Percentiles rank a stretch among this genome's conserved stretches.
phyloP scores from a whole-genome alignment of 2,329 filamentous ascomycete genomes.

The Pyrenochaeta sp. region DNA sequence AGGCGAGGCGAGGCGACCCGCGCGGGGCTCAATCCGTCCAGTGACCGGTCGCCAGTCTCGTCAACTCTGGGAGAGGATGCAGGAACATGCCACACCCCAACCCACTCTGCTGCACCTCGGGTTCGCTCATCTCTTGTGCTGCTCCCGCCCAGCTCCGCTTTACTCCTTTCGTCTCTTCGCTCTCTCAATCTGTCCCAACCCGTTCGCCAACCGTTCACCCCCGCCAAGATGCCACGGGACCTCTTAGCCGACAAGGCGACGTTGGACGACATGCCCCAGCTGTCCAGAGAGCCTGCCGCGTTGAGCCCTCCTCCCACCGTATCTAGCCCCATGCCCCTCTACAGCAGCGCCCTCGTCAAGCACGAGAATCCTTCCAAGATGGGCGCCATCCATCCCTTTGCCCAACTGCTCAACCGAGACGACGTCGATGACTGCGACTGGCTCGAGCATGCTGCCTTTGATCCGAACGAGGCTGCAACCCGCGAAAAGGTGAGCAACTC shows the following conservation, averaged over 20 bases:
- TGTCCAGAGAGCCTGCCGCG: conserved; percentile 42
- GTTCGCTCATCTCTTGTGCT: conserved; percentile 10
- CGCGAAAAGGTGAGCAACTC: conserved; percentile 65
- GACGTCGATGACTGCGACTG: conserved; percentile 69
- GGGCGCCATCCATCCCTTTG: conserved; percentile 73
- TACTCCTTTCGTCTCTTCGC: conserved; percentile 11
- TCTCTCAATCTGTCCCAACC: conserved; percentile 3
- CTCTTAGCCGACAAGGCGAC: conserved; percentile 48
- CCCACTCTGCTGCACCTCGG: conserved; percentile 15
- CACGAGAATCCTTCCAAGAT: conserved; percentile 41
- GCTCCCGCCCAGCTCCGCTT: conserved; percentile 13
- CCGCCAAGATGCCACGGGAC: conserved; percentile 53
- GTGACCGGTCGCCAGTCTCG: too few species aligned
- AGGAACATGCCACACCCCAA: conserved; percentile 23
- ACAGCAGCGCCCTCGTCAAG: conserved; percentile 28
- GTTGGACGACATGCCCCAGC: conserved; percentile 45
- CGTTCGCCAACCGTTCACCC: conserved; percentile 6
- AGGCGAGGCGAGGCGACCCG: conserved; percentile 10
- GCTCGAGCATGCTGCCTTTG: conserved; percentile 66
- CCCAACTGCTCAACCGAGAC: conserved; percentile 73
- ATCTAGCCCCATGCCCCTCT: conserved; percentile 29
- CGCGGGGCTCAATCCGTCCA: conserved; percentile 13
- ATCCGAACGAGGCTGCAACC: conserved; percentile 63
- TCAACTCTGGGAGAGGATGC: conserved; percentile 17
- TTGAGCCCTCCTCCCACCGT: conserved; percentile 21